A percentile compares a stretch with the other conserved stretches of the same genome.
phyloP scores from a whole-genome alignment of 768 basidiomycete genomes.

The Mycena sanguinolenta region DNA sequence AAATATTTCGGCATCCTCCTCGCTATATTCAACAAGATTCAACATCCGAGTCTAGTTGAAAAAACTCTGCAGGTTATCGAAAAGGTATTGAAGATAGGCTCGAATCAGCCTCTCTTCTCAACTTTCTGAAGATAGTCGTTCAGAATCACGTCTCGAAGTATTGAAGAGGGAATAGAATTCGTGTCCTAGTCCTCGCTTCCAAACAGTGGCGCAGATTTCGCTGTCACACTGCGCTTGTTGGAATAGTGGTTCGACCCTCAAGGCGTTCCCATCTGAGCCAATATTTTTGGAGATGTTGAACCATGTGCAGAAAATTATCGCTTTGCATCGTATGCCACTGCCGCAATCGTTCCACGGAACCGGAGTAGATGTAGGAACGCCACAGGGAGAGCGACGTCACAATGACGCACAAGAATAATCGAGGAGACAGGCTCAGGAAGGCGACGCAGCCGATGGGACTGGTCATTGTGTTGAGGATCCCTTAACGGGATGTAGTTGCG shows the following conservation, averaged over 20 bases:
- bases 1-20: too few species aligned
- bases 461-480: background rate
- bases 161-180: too few species aligned
- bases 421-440: slow-evolving; percentile 19
- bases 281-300: background rate
- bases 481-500: background rate
- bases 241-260: background rate
- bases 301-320: background rate
- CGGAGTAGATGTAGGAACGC: slow-evolving; percentile 11
- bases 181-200: too few species aligned
- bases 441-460: background rate
- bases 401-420: slow-evolving; percentile 14
- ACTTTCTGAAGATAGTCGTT: too few species aligned
- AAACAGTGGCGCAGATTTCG: background rate
- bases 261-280: background rate
- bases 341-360: background rate
- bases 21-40: too few species aligned
- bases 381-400: slow-evolving; percentile 3
- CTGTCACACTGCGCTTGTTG: background rate
- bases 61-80: too few species aligned
- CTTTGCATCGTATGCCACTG: background rate
- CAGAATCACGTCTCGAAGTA: too few species aligned
- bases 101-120: too few species aligned
- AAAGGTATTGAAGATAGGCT: too few species aligned
- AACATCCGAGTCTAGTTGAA: too few species aligned